Conservation (phyloP, 805 yeast genomes). For the Saturnispora saitoi region DNA sequence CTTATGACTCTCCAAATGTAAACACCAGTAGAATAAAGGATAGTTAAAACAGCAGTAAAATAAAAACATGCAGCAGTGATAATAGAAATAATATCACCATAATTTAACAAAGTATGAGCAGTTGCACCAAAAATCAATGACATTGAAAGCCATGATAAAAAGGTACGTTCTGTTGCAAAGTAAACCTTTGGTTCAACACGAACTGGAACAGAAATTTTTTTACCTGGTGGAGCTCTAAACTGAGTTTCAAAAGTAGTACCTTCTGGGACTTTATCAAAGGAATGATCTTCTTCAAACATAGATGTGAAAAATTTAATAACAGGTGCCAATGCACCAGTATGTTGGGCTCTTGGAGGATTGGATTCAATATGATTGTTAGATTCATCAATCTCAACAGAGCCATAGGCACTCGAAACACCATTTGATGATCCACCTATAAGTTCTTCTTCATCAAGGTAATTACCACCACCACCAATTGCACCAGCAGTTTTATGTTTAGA, state of each 20-base stretch:
- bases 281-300: constrained; percentile 31
- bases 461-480: constrained; percentile 33
- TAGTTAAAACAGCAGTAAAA: constrained; percentile 65
- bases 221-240: constrained; percentile 77
- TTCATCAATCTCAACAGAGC: constrained; percentile 26
- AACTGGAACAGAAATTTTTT: constrained; percentile 83
- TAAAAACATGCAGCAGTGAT: constrained; percentile 84
- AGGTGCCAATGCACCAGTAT: constrained; percentile 14
- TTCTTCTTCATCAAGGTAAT: constrained; percentile 63
- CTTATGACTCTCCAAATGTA: constrained; percentile 77
- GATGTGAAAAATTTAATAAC: constrained; percentile 13
- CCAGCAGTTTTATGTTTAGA: constrained; percentile 29
- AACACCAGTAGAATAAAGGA: constrained; percentile 60
- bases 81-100: constrained; percentile 68
- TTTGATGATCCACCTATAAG: constrained; percentile 30
- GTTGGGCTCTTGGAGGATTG: constrained; percentile 7
- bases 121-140: constrained; percentile 83
- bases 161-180: constrained; percentile 95
- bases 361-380: constrained; percentile 24
- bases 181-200: constrained; percentile 98
- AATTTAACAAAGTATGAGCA: constrained; percentile 76
- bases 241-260: constrained; percentile 56
- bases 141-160: constrained; percentile 86
- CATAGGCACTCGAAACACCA: constrained; percentile 17
- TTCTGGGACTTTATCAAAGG: constrained; percentile 46